Base-by-base conservation (phyloP, 2,329 filamentous ascomycete species). In the Sclerotinia glacialis region DNA sequence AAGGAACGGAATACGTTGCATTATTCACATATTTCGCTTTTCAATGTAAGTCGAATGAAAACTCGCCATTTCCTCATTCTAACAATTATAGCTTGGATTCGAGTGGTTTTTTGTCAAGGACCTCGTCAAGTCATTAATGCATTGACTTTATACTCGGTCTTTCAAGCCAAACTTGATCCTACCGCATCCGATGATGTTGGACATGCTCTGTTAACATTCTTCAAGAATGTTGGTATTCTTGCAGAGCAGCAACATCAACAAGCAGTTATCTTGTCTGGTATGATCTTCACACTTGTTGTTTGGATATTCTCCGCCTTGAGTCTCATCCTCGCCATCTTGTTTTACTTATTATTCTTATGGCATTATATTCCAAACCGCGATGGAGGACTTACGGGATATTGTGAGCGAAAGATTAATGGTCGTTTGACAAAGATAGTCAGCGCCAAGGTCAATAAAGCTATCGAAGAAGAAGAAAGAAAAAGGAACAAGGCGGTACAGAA, bases 121-220 rank as follows among this genome's bases (percentile, higher is more conserved):
- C 95, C 95, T 28, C 91, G 95, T 70, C 92, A 97, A 76, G 91
- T 89, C 59, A 86, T 98, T 78, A 99, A 99, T 74, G 93, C 87
- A 26, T 82, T 97, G 70, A 97, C 94, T 0, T 83, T 98, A 12
- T 93, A 91, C 75, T 91, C 92, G 0, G 90, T 97, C 47, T 91
- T 95, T 79, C 82, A 87, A 64, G 84, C 88, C 37, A 87, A 93
- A 71, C 82, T 97, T 2, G 82, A 91, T n/a, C 86, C 88, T 0
- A 78, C 79, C 18, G 79, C 80, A 12, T 77, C 78, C 34, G 75
- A 78, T 54, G 84, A 83, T 59, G 82, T 91, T 52, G 87, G 86
- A 66, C 86, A 86, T 21, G 83, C 85, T 0, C 79, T 96, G 40
- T 79, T 85, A 23, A 88, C 89, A 69, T 96, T 98, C 79, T 97